A percentile compares a stretch with the other conserved stretches of the same genome.
These are phyloP conservation scores for Aspergillus cristatus DNA, from an alignment of 495 filamentous ascomycete genomes.

Conservation along the genomic window DNA sequence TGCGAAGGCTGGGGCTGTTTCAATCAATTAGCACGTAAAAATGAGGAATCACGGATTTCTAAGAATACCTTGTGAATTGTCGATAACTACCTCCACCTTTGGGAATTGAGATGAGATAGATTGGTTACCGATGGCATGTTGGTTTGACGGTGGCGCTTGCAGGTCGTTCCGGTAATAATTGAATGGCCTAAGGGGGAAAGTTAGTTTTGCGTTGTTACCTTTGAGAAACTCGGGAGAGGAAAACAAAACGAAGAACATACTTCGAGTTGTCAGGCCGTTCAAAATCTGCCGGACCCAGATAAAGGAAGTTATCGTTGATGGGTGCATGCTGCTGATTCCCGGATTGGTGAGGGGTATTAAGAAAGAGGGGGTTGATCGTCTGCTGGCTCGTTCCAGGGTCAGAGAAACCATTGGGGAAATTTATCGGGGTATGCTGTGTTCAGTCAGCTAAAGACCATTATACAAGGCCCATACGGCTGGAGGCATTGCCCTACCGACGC, in stretches of 20 bases:
- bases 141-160: constrained; percentile 13
- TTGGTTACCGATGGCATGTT: constrained; percentile 3
- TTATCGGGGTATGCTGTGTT: constrained; percentile 19
- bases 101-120: not conserved
- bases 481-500: constrained; percentile 17
- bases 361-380: constrained; percentile 36
- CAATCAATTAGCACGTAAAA: too few species aligned
- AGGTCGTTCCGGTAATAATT: constrained; percentile 26
- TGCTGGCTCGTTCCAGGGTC: constrained; percentile 19
- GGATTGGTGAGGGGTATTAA: constrained; percentile 18
- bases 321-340: constrained; percentile 10
- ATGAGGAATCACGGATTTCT: not conserved
- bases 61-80: not conserved
- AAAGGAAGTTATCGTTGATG: constrained; percentile 21
- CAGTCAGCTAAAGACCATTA: constrained; percentile 1
- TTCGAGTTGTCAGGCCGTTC: constrained; percentile 16
- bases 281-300: constrained; percentile 19
- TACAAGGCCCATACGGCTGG: too few species aligned
- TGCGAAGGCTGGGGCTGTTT: too few species aligned
- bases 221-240: too few species aligned
- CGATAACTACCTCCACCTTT: not conserved
- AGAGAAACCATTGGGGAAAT: constrained; percentile 24
- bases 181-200: constrained; percentile 10
- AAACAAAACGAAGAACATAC: constrained; percentile 17
- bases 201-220: too few species aligned